Evolutionary conservation across 192 early-diverging fungal genomes (phyloP).

Genomic region (Rhizoclosmatium sp.): DNA sequence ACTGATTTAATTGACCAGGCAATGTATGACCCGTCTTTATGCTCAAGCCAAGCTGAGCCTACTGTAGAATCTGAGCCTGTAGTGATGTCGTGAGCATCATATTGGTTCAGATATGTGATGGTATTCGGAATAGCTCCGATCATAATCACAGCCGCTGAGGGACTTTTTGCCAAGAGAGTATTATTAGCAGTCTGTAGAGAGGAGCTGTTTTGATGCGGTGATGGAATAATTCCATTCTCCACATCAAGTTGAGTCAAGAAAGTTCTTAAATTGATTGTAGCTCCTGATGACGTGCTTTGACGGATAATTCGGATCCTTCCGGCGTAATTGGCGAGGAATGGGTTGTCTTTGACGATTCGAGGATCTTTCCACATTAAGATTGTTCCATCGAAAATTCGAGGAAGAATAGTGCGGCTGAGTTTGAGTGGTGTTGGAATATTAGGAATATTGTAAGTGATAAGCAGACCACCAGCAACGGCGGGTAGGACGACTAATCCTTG

Average conservation of each 20-base stretch:
- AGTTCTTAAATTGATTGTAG: background rate
- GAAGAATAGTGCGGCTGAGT: background rate
- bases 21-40: background rate
- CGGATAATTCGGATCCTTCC: background rate
- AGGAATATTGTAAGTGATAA: background rate
- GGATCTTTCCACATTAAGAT: background rate
- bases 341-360: background rate
- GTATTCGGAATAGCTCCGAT: background rate
- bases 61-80: background rate
- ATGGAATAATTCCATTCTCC: background rate
- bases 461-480: background rate
- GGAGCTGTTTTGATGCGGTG: background rate
- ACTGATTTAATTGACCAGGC: background rate
- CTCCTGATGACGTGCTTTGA: background rate
- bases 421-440: background rate
- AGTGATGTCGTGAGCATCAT: background rate
- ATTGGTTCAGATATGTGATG: conserved; percentile 4
- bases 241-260: background rate
- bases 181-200: background rate
- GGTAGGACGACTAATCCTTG: background rate
- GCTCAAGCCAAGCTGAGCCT: background rate
- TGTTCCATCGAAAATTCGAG: conserved; percentile 9
- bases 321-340: background rate
- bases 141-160: background rate
- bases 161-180: background rate